phyloP scores from a whole-genome alignment of 495 filamentous ascomycete genomes.

The Penicillium arizonense region DNA sequence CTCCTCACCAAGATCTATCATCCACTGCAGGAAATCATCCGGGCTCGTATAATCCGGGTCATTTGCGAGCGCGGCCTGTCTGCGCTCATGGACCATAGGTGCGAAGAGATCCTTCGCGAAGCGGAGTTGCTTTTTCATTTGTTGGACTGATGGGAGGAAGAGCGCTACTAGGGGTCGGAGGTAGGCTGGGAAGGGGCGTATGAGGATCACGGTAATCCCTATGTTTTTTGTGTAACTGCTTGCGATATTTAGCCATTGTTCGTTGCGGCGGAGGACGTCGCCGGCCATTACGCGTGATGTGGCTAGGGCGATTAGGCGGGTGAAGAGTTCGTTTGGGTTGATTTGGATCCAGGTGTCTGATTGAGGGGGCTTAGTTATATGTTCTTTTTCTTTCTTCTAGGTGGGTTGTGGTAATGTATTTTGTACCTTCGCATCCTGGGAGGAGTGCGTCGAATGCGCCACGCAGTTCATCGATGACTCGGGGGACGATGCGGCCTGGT shows the following conservation, averaged over 20 bases:
- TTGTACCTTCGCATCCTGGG: slow-evolving; percentile 26
- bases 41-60: slow-evolving; percentile 26
- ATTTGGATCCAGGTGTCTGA: slow-evolving; percentile 24
- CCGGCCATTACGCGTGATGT: slow-evolving; percentile 60
- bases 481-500: slow-evolving; percentile 27
- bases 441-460: slow-evolving; percentile 22
- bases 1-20: slow-evolving; percentile 32
- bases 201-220: slow-evolving; percentile 26
- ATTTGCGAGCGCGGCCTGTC: slow-evolving; percentile 10
- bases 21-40: slow-evolving; percentile 41
- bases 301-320: slow-evolving; percentile 50
- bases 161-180: slow-evolving; percentile 32
- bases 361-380: background rate
- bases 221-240: slow-evolving; percentile 54
- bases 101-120: slow-evolving; percentile 29
- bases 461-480: slow-evolving; percentile 27
- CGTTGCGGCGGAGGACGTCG: slow-evolving; percentile 46
- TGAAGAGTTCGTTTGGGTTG: slow-evolving; percentile 25
- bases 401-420: background rate
- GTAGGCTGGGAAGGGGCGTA: slow-evolving; percentile 35
- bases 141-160: slow-evolving; percentile 29
- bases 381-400: background rate
- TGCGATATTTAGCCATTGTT: slow-evolving; percentile 54
- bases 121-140: slow-evolving; percentile 18
- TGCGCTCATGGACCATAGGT: slow-evolving; percentile 29